These are phyloP conservation scores for Aspergillus viridinutans DNA, from an alignment of 2,329 filamentous ascomycete genomes.

Conservation along the genomic window DNA sequence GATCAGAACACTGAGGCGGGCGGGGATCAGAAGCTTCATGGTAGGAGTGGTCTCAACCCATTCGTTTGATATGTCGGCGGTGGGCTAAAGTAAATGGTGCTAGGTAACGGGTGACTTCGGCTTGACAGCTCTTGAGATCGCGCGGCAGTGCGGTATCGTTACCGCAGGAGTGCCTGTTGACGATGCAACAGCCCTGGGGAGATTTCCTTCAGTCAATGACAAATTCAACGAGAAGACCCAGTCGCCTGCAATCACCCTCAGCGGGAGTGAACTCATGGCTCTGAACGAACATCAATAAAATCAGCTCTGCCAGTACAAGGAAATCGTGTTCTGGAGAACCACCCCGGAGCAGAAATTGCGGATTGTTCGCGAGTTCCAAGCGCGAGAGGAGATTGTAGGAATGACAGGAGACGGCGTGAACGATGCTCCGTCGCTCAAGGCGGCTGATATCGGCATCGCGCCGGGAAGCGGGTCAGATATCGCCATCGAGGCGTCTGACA, in stretches of 20 bases:
- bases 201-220: constrained; percentile 10
- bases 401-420: constrained; percentile 50
- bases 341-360: constrained; percentile 76
- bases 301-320: constrained; percentile 59
- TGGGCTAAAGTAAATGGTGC: not conserved
- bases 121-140: constrained; percentile 69
- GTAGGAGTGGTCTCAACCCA: constrained; percentile 34
- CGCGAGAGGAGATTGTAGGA: constrained; percentile 53
- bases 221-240: constrained; percentile 10
- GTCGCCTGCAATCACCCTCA: constrained; percentile 56
- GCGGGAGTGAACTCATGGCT: constrained; percentile 60
- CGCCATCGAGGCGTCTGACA: constrained; percentile 59
- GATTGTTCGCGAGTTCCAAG: constrained; percentile 71
- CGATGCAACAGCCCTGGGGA: constrained; percentile 49
- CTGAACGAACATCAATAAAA: constrained; percentile 68
- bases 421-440: constrained; percentile 52
- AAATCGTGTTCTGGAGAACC: constrained; percentile 72
- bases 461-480: constrained; percentile 57
- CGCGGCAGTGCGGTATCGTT: constrained; percentile 67
- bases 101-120: constrained; percentile 72
- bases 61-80: not conserved
- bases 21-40: constrained; percentile 75
- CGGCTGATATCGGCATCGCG: constrained; percentile 58
- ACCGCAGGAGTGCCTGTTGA: constrained; percentile 48
- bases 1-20: constrained; percentile 59